Evolutionary conservation across 306 rosid genomes (phyloP).

Genomic region (Inga leiocalycina): DNA sequence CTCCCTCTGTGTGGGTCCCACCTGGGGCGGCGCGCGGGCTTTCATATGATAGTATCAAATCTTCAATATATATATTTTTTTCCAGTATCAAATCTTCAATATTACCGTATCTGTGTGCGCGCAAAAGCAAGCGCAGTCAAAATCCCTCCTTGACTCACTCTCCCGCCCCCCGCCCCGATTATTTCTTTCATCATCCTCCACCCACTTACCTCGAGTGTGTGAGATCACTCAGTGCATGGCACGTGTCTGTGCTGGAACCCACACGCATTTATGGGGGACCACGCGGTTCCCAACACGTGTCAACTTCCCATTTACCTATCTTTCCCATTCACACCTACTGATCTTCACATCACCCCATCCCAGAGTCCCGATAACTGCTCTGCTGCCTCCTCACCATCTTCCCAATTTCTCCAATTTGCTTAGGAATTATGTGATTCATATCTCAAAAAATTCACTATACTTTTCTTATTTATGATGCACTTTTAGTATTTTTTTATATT

Average conservation of each 20-base stretch:
- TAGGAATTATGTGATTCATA: too few species aligned
- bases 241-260: slow-evolving; percentile 25
- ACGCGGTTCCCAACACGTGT: neutral
- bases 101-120: neutral
- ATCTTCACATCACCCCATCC: too few species aligned
- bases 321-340: too few species aligned
- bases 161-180: neutral
- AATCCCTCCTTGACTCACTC: slow-evolving; percentile 44
- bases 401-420: too few species aligned
- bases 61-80: too few species aligned
- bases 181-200: neutral
- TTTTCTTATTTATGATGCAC: too few species aligned
- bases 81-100: too few species aligned
- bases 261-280: neutral
- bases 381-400: too few species aligned
- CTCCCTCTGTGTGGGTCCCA: slow-evolving; percentile 32
- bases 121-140: slow-evolving; percentile 38
- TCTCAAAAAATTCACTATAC: too few species aligned
- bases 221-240: neutral
- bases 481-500: too few species aligned
- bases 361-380: neutral
- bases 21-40: slow-evolving; percentile 21
- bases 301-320: neutral
- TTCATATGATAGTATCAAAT: too few species aligned
- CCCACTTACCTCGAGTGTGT: neutral